Conservation (phyloP, 1,139 yeast species). For the Pneumocystis wakefieldiae region DNA sequence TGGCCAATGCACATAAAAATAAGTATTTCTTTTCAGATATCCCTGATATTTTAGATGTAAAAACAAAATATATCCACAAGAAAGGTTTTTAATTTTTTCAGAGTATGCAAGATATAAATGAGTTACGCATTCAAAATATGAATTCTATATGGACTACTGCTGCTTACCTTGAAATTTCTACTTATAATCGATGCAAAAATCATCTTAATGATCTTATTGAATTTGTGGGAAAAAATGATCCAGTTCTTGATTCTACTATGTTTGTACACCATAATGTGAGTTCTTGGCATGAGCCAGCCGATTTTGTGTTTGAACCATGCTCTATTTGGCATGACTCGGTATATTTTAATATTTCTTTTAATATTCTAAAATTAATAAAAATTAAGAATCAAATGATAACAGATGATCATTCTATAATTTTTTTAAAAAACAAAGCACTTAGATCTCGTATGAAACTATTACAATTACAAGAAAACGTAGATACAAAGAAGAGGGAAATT, state of each 20-base stretch:
- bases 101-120: conserved; percentile 70
- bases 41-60: conserved; percentile 59
- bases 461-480: conserved; percentile 31
- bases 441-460: conserved; percentile 35
- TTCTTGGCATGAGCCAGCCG: conserved; percentile 74
- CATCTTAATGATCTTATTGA: conserved; percentile 31
- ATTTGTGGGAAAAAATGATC: conserved; percentile 55
- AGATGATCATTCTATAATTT: conserved; percentile 46
- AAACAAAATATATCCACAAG: neutral
- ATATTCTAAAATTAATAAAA: conserved; percentile 28
- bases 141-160: conserved; percentile 61
- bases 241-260: conserved; percentile 73
- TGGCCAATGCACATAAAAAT: conserved; percentile 82
- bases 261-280: conserved; percentile 71
- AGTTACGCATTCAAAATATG: conserved; percentile 55
- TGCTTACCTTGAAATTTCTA: conserved; percentile 44
- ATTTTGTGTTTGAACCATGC: conserved; percentile 72
- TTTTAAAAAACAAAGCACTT: conserved; percentile 46
- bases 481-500: conserved; percentile 35
- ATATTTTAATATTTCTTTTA: neutral
- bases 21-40: conserved; percentile 85
- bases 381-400: conserved; percentile 44
- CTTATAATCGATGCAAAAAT: conserved; percentile 38
- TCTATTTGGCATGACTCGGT: conserved; percentile 78
- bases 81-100: conserved; percentile 20